Evolutionary conservation across 225 moss, liverwort and hornwort species (phyloP).

Genomic region (Polytrichum formosum): DNA sequence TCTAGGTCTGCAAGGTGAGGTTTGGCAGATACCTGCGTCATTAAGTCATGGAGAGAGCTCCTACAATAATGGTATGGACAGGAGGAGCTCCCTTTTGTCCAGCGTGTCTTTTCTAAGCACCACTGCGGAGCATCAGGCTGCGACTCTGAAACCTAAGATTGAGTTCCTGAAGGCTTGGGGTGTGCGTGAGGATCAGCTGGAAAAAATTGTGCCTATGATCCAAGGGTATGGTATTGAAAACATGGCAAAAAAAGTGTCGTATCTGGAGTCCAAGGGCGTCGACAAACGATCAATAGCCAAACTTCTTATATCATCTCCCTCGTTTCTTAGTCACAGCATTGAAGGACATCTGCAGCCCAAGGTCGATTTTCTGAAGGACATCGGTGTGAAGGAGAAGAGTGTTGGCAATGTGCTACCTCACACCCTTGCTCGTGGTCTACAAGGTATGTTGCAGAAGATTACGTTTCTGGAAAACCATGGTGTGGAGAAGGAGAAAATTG

Average conservation of each 20-base stretch:
- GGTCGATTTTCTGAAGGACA: conserved; percentile 31
- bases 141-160: conserved; percentile 4
- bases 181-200: conserved; percentile 12
- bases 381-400: conserved; percentile 36
- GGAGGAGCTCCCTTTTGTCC: background rate
- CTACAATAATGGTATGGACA: background rate
- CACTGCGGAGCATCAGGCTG: conserved; percentile 6
- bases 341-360: conserved; percentile 19
- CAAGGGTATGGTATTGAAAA: conserved; percentile 10
- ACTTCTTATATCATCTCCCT: conserved; percentile 19
- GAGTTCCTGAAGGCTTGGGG: conserved; percentile 7
- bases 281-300: conserved; percentile 30
- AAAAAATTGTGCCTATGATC: conserved; percentile 4
- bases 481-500: conserved; percentile 42
- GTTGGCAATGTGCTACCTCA: conserved; percentile 38
- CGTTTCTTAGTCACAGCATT: conserved; percentile 13
- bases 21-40: background rate
- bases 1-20: background rate
- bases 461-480: conserved; percentile 50
- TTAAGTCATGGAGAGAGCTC: background rate
- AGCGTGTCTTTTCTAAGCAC: conserved; percentile 1
- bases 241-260: conserved; percentile 6
- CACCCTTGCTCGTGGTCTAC: conserved; percentile 36
- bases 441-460: conserved; percentile 45
- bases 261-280: conserved; percentile 22